These are phyloP conservation scores for Agaricus sinodeliciosus DNA, from an alignment of 768 basidiomycete genomes.

Conservation along the genomic window DNA sequence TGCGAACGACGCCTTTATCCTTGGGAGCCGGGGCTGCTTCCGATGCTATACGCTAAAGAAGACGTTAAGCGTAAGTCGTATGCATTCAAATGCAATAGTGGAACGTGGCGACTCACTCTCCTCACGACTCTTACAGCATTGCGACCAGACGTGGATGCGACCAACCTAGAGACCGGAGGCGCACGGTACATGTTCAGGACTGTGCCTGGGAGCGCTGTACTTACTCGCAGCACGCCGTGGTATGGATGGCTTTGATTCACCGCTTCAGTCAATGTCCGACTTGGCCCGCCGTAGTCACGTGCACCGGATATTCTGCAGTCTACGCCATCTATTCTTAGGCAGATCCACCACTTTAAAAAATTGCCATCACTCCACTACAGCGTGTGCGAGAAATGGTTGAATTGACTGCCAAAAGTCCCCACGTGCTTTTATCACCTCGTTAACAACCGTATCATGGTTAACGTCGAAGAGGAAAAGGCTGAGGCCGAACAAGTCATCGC, in stretches of 20 bases:
- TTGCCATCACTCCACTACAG: background rate
- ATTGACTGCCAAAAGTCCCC: background rate
- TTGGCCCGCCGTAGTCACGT: conserved; percentile 26
- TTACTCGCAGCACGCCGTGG: background rate
- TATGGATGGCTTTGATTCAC: background rate
- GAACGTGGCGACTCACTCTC: conserved; percentile 40
- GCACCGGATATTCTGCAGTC: background rate
- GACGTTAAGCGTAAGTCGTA: background rate
- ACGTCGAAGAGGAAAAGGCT: background rate
- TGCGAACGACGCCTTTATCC: conserved; percentile 48
- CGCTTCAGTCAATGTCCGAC: conserved; percentile 24
- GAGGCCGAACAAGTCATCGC: background rate
- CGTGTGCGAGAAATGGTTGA: background rate
- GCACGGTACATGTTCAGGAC: conserved; percentile 45
- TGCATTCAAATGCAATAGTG: background rate
- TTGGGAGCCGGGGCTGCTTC: conserved; percentile 47
- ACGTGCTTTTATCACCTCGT: background rate
- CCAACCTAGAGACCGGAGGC: conserved; percentile 49
- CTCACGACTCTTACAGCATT: conserved; percentile 45
- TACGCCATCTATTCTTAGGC: background rate
- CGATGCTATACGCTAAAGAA: conserved; percentile 53
- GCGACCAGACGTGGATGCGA: conserved; percentile 37
- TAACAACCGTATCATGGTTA: background rate
- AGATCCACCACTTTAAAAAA: background rate
- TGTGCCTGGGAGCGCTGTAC: conserved; percentile 14